phyloP scores from a whole-genome alignment of 495 filamentous ascomycete genomes.

The Hypoxylon perforatum region DNA sequence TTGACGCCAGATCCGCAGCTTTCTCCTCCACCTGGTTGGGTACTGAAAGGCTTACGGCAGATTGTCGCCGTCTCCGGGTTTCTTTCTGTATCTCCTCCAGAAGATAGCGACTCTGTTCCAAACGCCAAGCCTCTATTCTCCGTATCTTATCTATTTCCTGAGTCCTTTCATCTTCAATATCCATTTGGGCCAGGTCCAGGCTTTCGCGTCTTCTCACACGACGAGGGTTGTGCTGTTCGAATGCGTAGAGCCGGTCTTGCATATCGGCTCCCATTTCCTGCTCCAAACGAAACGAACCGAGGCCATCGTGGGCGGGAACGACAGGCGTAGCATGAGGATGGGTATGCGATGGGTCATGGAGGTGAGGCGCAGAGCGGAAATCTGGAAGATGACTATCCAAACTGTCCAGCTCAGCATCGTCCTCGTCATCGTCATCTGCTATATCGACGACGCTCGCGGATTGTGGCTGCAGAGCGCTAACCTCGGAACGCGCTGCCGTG shows the following conservation, averaged over 20 bases:
- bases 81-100: slow-evolving; percentile 90
- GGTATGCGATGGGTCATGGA: slow-evolving; percentile 56
- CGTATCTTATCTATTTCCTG: slow-evolving; percentile 75
- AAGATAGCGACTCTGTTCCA: slow-evolving; percentile 87
- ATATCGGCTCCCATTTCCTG: slow-evolving; percentile 58
- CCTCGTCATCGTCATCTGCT: slow-evolving; percentile 67
- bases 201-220: slow-evolving; percentile 76
- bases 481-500: slow-evolving; percentile 66
- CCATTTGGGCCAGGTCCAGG: slow-evolving; percentile 60
- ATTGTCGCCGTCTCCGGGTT: slow-evolving; percentile 71
- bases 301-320: slow-evolving; percentile 89
- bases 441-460: slow-evolving; percentile 56
- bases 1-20: slow-evolving; percentile 33
- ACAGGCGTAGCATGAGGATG: slow-evolving; percentile 62
- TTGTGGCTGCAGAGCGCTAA: slow-evolving; percentile 52
- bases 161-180: slow-evolving; percentile 68
- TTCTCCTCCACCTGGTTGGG: slow-evolving; percentile 27
- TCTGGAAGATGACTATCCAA: slow-evolving; percentile 89
- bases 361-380: slow-evolving; percentile 74
- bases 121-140: slow-evolving; percentile 89
- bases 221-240: slow-evolving; percentile 82
- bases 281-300: slow-evolving; percentile 78
- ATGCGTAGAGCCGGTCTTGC: slow-evolving; percentile 85
- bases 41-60: slow-evolving; percentile 40
- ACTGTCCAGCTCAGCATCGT: slow-evolving; percentile 87